Base-by-base conservation (phyloP, 805 yeast genomes). In the Kazachstania kunashirensis region DNA sequence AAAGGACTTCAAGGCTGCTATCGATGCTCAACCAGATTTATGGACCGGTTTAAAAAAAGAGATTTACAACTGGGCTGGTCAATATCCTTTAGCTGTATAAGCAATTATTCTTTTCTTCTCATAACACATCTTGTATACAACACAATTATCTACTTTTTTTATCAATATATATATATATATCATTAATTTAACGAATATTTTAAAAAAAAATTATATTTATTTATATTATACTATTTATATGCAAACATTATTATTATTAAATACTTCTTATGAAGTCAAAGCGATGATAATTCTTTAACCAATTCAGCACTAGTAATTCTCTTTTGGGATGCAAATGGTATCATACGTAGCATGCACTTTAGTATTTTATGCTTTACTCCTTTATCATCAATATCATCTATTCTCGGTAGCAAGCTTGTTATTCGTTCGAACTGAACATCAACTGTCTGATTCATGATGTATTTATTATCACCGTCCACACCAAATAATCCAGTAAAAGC, bases 1-100 rank as follows among this genome's bases (percentile, higher is more conserved):
- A 62, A 89, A 85, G 73, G 97, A 92, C 65, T 92, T 86, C 77
- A 92, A 89, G 73, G 78, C 79, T 50, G 75, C 75, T 59, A 77
- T 85, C 47, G 71, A 75, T 53, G 71, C 73, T 45, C 85, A 84
- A 46, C 74, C 79, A 45, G 82, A 75, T 38, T 83, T 78, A 58
- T 70, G 88, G 52, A 62, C 66, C 42, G 65, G 66, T 31, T 68
- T 82, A 53, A 85, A 84, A 67, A 63, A 68, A 37, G 96, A 92
- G 68, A 78, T 92, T 50, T 70, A 78, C 54, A 70, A 69, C 45
- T 92, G 98, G 98, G 95, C 95, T 48, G 89, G 86, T 57, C 77
- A 73, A 54, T 83, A 71, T 72, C 92, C 94, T 57, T 63, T 75
- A 48, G 68, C 79, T 46, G 75, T 73, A 52, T 73, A 65, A 61